Evolutionary conservation across 495 filamentous ascomycete genomes (phyloP).

Genomic region (Lasiosphaeria ovina): DNA sequence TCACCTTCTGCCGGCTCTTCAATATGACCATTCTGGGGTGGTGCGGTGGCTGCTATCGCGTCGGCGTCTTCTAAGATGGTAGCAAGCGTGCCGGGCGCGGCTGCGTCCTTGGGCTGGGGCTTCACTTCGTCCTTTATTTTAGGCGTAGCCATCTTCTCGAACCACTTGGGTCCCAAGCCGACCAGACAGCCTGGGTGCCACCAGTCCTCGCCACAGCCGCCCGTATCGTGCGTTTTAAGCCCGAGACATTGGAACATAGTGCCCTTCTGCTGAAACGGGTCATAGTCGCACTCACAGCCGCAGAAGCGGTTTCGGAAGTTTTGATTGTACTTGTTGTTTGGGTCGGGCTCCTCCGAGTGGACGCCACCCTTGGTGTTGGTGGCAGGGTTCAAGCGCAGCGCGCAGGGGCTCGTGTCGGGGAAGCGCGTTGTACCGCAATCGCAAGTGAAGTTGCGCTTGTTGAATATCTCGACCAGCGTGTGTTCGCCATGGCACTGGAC

Average conservation of each 20-base stretch:
- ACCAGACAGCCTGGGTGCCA: conserved; percentile 95
- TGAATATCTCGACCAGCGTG: conserved; percentile 91
- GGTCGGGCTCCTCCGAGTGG: conserved; percentile 66
- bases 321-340: conserved; percentile 85
- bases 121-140: conserved; percentile 25
- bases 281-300: conserved; percentile 81
- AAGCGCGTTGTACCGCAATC: conserved; percentile 92
- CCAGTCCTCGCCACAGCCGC: conserved; percentile 98
- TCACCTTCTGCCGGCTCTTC: conserved; percentile 16
- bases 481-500: conserved; percentile 97
- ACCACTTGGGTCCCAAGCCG: conserved; percentile 65
- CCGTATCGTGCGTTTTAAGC: conserved; percentile 71
- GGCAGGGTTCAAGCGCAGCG: conserved; percentile 67
- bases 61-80: conserved; percentile 41
- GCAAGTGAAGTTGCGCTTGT: conserved; percentile 91
- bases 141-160: conserved; percentile 44
- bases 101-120: conserved; percentile 10
- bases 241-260: conserved; percentile 99
- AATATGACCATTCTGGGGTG: conserved; percentile 22
- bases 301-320: conserved; percentile 95
- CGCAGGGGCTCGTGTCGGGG: conserved; percentile 66
- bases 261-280: conserved; percentile 80
- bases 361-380: conserved; percentile 74
- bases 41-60: background rate
- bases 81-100: conserved; percentile 25